Base-by-base conservation (phyloP, 31 red algal species). In the Odonthalia washingtoniensis region DNA sequence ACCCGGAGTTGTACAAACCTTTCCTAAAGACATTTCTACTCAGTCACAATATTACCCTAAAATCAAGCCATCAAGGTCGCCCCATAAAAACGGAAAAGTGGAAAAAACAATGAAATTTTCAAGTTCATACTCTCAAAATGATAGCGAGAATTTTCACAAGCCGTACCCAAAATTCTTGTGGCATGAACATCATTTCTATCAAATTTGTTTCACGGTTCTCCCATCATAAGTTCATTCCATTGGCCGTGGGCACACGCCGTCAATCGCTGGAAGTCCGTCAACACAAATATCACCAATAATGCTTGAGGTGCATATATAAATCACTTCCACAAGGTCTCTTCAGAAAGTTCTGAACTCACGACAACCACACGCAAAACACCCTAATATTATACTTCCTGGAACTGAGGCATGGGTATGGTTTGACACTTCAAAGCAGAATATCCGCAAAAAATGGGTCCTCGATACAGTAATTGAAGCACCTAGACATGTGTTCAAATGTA, bases 21-120 rank as follows among this genome's bases (percentile, higher is more conserved):
- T n/a, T 46, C 16, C 74, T 46, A 46, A 6, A 32, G 46, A 40
- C 14, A 46, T 14, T 40, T 77, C 12, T n/a, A 40, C 16, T 46
- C 36, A 77, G 36, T 46, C 33, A 17, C 12, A 6, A 46, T 77
- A n/a, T 30, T 16, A 77, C 36, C 14, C 46, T 18, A 14, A 77
- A 16, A 40, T 12, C 14, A 14, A 40, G 9, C 74, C 74, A 12
- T 40, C 74, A n/a, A 9, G 74, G 30, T 46, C 36, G 5, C 30
- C 31, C 12, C 14, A 9, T 40, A 77, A 77, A 16, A 77, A 40
- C 74, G 40, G 74, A 46, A n/a, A n/a, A 45, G 74, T 77, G 16
- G 74, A 77, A 46, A 14, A 14, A 46, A 77, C 30, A 72, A 72
- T 32, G 67, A 30, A 16, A 17, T 32, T 17, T 17, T 72, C 67